Conservation (phyloP, 257 asterid genomes). For the Gentiana straminea region DNA sequence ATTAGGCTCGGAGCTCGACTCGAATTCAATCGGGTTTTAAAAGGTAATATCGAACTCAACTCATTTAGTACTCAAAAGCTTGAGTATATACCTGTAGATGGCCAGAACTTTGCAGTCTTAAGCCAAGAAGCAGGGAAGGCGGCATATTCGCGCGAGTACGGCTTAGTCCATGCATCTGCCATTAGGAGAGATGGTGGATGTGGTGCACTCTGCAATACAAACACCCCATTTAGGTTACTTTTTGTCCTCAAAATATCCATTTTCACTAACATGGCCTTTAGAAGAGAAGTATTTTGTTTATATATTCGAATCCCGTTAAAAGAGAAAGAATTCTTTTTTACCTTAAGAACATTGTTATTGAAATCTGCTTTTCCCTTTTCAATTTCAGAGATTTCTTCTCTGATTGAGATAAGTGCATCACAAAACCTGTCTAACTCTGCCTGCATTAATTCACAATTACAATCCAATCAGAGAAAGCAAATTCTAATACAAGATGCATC, state of each 20-base stretch:
- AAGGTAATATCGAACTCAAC: background rate
- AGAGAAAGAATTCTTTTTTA: slow-evolving; percentile 12
- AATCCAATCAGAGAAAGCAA: background rate
- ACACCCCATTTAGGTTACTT: slow-evolving; percentile 7
- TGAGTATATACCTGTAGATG: slow-evolving; percentile 46
- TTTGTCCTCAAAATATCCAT: slow-evolving; percentile 1
- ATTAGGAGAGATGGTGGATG: slow-evolving; percentile 95
- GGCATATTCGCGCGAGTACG: slow-evolving; percentile 92
- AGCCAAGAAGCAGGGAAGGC: slow-evolving; percentile 98
- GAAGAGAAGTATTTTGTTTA: too few species aligned
- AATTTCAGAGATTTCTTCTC: slow-evolving; percentile 79
- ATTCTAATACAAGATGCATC: too few species aligned
- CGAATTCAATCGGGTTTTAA: background rate
- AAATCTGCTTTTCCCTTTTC: slow-evolving; percentile 83
- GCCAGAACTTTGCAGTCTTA: slow-evolving; percentile 94
- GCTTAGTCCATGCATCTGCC: slow-evolving; percentile 95
- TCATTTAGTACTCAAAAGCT: too few species aligned
- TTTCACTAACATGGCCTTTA: too few species aligned
- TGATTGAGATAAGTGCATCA: slow-evolving; percentile 80
- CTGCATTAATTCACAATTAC: slow-evolving; percentile 24
- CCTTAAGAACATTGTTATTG: slow-evolving; percentile 91
- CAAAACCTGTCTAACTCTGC: slow-evolving; percentile 96
- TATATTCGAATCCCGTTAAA: too few species aligned
- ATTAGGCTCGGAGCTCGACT: too few species aligned
- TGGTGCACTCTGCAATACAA: slow-evolving; percentile 70